phyloP scores from a whole-genome alignment of 768 basidiomycete species.

The Gloeostereum incarnatum region DNA sequence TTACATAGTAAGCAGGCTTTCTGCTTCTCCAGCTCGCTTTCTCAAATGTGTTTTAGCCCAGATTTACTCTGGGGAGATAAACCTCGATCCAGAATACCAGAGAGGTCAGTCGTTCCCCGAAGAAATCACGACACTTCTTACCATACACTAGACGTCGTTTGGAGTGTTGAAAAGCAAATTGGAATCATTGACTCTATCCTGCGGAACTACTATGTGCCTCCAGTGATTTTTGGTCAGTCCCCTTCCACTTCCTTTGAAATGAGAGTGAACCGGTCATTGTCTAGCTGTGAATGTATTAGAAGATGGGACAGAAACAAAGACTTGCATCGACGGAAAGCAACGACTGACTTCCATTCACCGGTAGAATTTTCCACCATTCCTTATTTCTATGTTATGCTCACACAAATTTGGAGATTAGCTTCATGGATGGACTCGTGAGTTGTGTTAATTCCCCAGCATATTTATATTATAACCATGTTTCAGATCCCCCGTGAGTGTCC shows the following conservation, averaged over 20 bases:
- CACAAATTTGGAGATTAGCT: slow-evolving; percentile 25
- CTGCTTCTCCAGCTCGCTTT: slow-evolving; percentile 1
- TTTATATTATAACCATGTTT: slow-evolving; percentile 2
- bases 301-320: slow-evolving; percentile 58
- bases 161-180: slow-evolving; percentile 69
- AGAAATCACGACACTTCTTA: neutral
- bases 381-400: neutral
- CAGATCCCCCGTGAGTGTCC: slow-evolving; percentile 48
- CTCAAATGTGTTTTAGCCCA: slow-evolving; percentile 37
- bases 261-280: slow-evolving; percentile 10
- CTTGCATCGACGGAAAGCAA: slow-evolving; percentile 79
- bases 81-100: slow-evolving; percentile 73
- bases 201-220: slow-evolving; percentile 71
- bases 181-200: slow-evolving; percentile 71
- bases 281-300: slow-evolving; percentile 39
- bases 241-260: neutral
- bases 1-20: slow-evolving; percentile 37
- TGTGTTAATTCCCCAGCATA: slow-evolving; percentile 1
- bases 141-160: slow-evolving; percentile 53
- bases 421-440: slow-evolving; percentile 62
- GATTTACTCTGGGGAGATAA: slow-evolving; percentile 51
- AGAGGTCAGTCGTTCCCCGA: slow-evolving; percentile 35
- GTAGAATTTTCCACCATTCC: slow-evolving; percentile 24
- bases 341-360: slow-evolving; percentile 64
- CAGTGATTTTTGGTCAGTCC: slow-evolving; percentile 48